These are phyloP conservation scores for Tolypocladium album DNA, from an alignment of 2,329 filamentous ascomycete genomes.

Conservation along the genomic window DNA sequence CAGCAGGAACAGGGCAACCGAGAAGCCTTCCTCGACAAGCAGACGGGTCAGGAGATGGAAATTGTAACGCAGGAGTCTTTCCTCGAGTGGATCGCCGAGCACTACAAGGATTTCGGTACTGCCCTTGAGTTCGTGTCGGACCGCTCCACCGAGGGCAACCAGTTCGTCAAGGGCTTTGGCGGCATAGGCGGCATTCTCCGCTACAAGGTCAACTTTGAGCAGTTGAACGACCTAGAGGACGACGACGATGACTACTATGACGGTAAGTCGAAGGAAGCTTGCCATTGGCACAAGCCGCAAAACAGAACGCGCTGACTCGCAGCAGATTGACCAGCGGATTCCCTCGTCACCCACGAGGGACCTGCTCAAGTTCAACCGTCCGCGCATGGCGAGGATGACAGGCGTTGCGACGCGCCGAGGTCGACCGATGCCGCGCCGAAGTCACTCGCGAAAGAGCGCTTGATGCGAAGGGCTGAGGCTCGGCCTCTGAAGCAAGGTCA, in stretches of 20 bases:
- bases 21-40: constrained; percentile 85
- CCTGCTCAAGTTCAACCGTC: constrained; percentile 50
- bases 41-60: constrained; percentile 96
- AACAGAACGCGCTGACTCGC: neutral
- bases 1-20: constrained; percentile 59
- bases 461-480: constrained; percentile 35
- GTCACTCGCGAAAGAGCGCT: constrained; percentile 33
- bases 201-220: constrained; percentile 99
- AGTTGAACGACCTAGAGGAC: constrained; percentile 87
- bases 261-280: constrained; percentile 24
- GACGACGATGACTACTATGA: constrained; percentile 93
- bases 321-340: constrained; percentile 77
- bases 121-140: constrained; percentile 96
- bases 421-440: constrained; percentile 33
- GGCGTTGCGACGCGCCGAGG: constrained; percentile 27
- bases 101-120: constrained; percentile 96
- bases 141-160: constrained; percentile 94
- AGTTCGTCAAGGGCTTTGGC: constrained; percentile 99
- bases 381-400: constrained; percentile 30
- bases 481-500: constrained; percentile 30
- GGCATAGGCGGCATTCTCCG: constrained; percentile 94
- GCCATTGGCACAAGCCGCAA: constrained; percentile 38
- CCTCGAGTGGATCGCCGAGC: constrained; percentile 98
- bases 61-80: constrained; percentile 78
- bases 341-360: constrained; percentile 85